Conservation (phyloP, 805 yeast species). For the Ogataea ramenticola region DNA sequence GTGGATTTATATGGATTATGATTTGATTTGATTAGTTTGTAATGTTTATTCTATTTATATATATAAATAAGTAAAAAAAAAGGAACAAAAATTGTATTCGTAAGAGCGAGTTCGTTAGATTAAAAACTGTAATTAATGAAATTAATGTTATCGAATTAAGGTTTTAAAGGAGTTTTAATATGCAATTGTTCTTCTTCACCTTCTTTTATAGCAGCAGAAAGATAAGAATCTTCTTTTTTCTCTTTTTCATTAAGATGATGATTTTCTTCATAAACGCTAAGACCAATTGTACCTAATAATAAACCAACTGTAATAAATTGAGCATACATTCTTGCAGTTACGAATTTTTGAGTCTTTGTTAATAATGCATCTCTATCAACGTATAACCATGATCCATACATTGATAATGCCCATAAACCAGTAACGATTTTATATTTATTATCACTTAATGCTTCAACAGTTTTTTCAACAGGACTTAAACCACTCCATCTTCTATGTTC, state of each 20-base stretch:
- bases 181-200: constrained; percentile 7
- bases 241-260: constrained; percentile 31
- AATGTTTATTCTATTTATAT: not conserved
- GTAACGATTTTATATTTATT: constrained; percentile 63
- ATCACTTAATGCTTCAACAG: constrained; percentile 39
- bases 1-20: not conserved
- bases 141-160: not conserved
- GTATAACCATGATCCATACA: constrained; percentile 70
- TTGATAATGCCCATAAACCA: constrained; percentile 72
- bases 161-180: constrained; percentile 1
- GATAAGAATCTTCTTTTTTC: constrained; percentile 28
- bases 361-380: constrained; percentile 70
- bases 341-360: constrained; percentile 73
- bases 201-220: constrained; percentile 34
- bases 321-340: constrained; percentile 88
- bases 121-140: no score
- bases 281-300: constrained; percentile 60
- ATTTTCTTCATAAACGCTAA: constrained; percentile 58
- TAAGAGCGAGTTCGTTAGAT: no score
- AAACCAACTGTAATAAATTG: constrained; percentile 73
- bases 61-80: no score
- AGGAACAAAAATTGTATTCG: no score
- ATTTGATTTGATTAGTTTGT: not conserved
- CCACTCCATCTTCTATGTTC: constrained; percentile 46
- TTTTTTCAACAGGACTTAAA: constrained; percentile 41